Percentiles rank a stretch among this genome's conserved stretches.
Evolutionary conservation across 495 filamentous ascomycete genomes (phyloP).

Genomic region (Tuber brumale): DNA sequence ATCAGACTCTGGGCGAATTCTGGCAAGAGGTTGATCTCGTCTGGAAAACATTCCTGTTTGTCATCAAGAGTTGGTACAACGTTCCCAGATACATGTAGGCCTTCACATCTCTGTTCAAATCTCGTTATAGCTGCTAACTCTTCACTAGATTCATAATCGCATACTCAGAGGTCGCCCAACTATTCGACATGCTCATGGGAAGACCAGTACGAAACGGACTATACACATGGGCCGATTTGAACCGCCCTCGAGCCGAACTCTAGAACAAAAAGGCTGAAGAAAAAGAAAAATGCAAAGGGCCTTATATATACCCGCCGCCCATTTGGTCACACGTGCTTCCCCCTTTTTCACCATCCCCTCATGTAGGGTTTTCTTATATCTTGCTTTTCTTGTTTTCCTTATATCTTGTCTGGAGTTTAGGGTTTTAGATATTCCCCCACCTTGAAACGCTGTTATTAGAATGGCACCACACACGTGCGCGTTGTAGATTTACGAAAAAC

Average conservation of each 20-base stretch:
- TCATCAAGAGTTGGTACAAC: slow-evolving; percentile 62
- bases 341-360: not conserved
- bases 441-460: not conserved
- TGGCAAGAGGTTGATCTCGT: slow-evolving; percentile 58
- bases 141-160: slow-evolving; percentile 17
- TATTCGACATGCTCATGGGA: slow-evolving; percentile 22
- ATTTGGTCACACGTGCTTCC: slow-evolving; percentile 1
- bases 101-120: slow-evolving; percentile 1
- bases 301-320: not conserved
- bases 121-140: not conserved
- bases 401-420: slow-evolving; percentile 1
- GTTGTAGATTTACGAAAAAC: not conserved
- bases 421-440: not conserved
- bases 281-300: too few species aligned
- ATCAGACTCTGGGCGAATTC: slow-evolving; percentile 52
- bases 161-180: slow-evolving; percentile 19
- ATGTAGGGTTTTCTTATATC: slow-evolving; percentile 5
- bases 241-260: slow-evolving; percentile 14
- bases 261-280: slow-evolving; percentile 8
- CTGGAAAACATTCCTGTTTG: slow-evolving; percentile 54
- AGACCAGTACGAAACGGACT: slow-evolving; percentile 7
- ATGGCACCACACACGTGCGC: not conserved
- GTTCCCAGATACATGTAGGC: slow-evolving; percentile 67
- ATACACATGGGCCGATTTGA: slow-evolving; percentile 22
- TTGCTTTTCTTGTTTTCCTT: not conserved